Evolutionary conservation across 805 yeast genomes (phyloP), one percentile per base, ranked within the genome.

Genomic region (Starmerella floricola): DNA sequence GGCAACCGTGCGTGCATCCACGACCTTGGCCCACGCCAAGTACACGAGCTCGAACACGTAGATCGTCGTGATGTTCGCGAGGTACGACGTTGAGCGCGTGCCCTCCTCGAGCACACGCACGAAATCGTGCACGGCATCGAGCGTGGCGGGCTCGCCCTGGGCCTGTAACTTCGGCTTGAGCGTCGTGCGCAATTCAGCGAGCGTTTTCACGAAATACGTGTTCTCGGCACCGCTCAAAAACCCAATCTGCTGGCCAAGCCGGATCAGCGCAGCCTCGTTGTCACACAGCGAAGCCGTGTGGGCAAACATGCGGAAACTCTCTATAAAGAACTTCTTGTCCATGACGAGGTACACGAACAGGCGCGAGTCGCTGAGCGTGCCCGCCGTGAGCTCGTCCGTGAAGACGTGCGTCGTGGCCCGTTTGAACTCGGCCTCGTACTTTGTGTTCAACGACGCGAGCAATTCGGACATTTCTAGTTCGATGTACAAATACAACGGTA

Each of bases 31-130:
- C 51, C 51, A 48, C 19, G 20, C 10, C 26, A 47, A 28, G 36
- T 48, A 48, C 13, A 46, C 36, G 8, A 37, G 34, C 32, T 48
- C 51, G 38, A 38, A 52, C 2, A 44, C 30, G 35, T 34, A 42
- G n/a, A 48, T n/a, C 10, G 44, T 26, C 11, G 44, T 36, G 23
- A 48, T 45, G 29, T 31, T 35, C 5, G 23, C 43, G 6, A 29
- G 41, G 20, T 48, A 48, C n/a, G 21, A 3, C 3, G n/a, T 5
- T 1, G 34, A 21, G 4, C 18, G 2, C 29, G 36, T 18, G 6
- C 13, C 15, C 8, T 24, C 31, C 6, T 29, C 32, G 19, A 38
- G 29, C 23, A 36, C 32, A 3, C n/a, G 18, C 18, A 46, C 21
- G 34, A 29, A 46, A 26, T 34, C 31, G 12, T 28, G 10, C 13